phyloP scores from a whole-genome alignment of 805 yeast species.

The Barnettozyma pratensis region DNA sequence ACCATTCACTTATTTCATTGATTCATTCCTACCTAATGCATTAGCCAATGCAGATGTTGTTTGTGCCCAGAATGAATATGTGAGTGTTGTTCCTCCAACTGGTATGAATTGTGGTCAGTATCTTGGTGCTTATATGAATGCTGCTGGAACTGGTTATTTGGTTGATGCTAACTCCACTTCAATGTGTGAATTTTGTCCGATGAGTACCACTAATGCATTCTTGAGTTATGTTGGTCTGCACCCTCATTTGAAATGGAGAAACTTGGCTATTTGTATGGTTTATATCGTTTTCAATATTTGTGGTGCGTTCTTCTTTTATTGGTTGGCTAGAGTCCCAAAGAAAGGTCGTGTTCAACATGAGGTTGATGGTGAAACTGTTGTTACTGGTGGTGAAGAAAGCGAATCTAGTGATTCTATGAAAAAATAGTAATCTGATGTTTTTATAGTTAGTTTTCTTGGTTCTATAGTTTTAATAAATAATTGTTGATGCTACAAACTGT shows the following conservation, averaged over 20 bases:
- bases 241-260: slow-evolving; percentile 58
- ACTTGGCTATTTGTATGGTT: slow-evolving; percentile 49
- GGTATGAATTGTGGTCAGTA: slow-evolving; percentile 56
- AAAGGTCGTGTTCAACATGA: slow-evolving; percentile 20
- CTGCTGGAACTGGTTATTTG: slow-evolving; percentile 19
- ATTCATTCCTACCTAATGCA: slow-evolving; percentile 50
- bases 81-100: slow-evolving; percentile 42
- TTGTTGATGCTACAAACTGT: too few relatives aligned
- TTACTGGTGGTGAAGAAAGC: not conserved
- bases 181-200: slow-evolving; percentile 55
- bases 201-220: slow-evolving; percentile 52
- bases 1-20: slow-evolving; percentile 62
- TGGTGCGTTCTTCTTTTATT: slow-evolving; percentile 44
- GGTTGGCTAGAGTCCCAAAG: slow-evolving; percentile 69
- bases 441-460: slow-evolving; percentile 31
- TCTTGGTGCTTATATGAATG: slow-evolving; percentile 33
- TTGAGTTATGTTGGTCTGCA: slow-evolving; percentile 37
- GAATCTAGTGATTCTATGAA: not conserved
- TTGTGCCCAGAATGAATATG: slow-evolving; percentile 45
- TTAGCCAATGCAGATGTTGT: slow-evolving; percentile 42
- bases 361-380: slow-evolving; percentile 3
- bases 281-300: slow-evolving; percentile 35
- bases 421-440: slow-evolving; percentile 15
- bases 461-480: too few relatives aligned
- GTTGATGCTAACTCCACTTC: slow-evolving; percentile 30